These are phyloP conservation scores for Gossypium schwendimanii DNA, from an alignment of 441 rosid species.

Conservation along the genomic window DNA sequence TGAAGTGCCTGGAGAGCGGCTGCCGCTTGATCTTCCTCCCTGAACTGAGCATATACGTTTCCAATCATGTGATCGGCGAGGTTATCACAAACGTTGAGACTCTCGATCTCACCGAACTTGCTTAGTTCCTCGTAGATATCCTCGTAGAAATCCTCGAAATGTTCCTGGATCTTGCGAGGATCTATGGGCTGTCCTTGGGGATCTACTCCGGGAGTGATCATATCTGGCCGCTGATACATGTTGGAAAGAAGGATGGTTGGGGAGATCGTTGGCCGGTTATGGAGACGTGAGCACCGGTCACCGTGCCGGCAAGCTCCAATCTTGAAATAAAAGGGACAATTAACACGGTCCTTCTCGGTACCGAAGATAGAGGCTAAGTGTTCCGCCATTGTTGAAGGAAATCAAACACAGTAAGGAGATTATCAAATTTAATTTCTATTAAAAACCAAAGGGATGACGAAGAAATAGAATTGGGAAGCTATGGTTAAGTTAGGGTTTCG, in stretches of 20 bases:
- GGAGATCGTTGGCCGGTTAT: slow-evolving; percentile 39
- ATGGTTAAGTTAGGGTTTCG: background rate
- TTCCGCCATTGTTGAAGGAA: slow-evolving; percentile 29
- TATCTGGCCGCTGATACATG: slow-evolving; percentile 46
- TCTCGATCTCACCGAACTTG: slow-evolving; percentile 43
- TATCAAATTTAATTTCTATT: background rate
- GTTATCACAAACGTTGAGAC: slow-evolving; percentile 38
- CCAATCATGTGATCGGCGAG: slow-evolving; percentile 49
- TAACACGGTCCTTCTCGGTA: slow-evolving; percentile 44
- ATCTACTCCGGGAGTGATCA: slow-evolving; percentile 44
- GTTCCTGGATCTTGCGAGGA: slow-evolving; percentile 39
- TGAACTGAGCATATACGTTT: slow-evolving; percentile 35
- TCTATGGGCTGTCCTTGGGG: slow-evolving; percentile 40
- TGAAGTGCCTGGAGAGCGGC: slow-evolving; percentile 38
- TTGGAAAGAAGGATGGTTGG: slow-evolving; percentile 41
- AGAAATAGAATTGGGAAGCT: background rate
- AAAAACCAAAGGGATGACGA: background rate
- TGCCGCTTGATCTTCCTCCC: slow-evolving; percentile 42
- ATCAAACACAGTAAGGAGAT: background rate
- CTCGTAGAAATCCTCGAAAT: slow-evolving; percentile 42
- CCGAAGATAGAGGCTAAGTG: slow-evolving; percentile 44
- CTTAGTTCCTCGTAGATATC: slow-evolving; percentile 39
- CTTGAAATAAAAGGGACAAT: slow-evolving; percentile 47
- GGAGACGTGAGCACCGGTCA: slow-evolving; percentile 46
- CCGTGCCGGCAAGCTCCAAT: slow-evolving; percentile 47